Evolutionary conservation across 2,329 filamentous ascomycete genomes (phyloP).

Genomic region (Cercospora brassicicola): DNA sequence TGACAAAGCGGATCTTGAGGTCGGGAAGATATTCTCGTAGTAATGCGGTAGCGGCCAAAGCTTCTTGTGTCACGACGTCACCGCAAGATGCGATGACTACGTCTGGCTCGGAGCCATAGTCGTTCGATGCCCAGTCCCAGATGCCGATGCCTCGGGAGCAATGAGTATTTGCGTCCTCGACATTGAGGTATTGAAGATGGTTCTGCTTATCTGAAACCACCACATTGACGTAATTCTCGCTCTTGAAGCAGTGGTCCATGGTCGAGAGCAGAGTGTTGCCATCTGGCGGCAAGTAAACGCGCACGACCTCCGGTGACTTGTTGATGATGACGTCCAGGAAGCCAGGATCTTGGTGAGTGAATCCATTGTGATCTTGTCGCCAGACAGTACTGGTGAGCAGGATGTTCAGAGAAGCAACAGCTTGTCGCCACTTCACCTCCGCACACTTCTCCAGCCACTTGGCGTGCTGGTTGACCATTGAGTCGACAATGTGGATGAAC

Average conservation of each 20-base stretch:
- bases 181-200: slow-evolving; percentile 72
- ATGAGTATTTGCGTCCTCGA: slow-evolving; percentile 71
- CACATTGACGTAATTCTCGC: slow-evolving; percentile 77
- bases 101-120: slow-evolving; percentile 67
- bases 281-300: slow-evolving; percentile 78
- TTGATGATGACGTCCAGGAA: slow-evolving; percentile 79
- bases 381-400: slow-evolving; percentile 76
- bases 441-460: slow-evolving; percentile 81
- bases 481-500: slow-evolving; percentile 80
- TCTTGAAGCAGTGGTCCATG: slow-evolving; percentile 73
- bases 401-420: slow-evolving; percentile 75
- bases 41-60: slow-evolving; percentile 71
- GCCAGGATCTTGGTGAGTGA: slow-evolving; percentile 77
- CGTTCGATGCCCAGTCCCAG: slow-evolving; percentile 75
- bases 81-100: slow-evolving; percentile 75
- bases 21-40: slow-evolving; percentile 69
- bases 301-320: slow-evolving; percentile 76
- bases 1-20: slow-evolving; percentile 75
- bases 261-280: slow-evolving; percentile 75
- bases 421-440: slow-evolving; percentile 75
- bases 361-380: slow-evolving; percentile 82
- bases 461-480: slow-evolving; percentile 83
- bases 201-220: slow-evolving; percentile 78
- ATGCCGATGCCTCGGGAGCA: slow-evolving; percentile 78
- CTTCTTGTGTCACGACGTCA: slow-evolving; percentile 72